Evolutionary conservation across 129 eudicot genomes (phyloP).

Genomic region (Artemisia annua): DNA sequence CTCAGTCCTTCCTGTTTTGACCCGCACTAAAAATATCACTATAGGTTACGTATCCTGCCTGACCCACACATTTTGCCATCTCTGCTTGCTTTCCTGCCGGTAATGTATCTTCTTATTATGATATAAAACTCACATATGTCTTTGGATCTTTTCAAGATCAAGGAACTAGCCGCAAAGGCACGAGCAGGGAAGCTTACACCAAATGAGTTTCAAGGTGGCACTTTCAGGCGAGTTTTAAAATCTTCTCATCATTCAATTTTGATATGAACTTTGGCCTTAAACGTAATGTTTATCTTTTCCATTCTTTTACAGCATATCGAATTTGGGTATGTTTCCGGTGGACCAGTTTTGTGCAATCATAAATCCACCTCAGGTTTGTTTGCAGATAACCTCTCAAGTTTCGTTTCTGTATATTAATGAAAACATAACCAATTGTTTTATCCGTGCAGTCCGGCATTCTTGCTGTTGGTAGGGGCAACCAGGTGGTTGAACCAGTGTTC

Average conservation of each 20-base stretch:
- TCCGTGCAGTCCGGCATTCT: slow-evolving; percentile 6
- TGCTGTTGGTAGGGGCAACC: slow-evolving; percentile 97
- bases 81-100: no score
- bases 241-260: background rate
- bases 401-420: slow-evolving; percentile 4
- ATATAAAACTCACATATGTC: background rate
- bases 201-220: slow-evolving; percentile 95
- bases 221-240: slow-evolving; percentile 60
- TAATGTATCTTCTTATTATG: background rate
- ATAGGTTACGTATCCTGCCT: no score
- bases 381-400: background rate
- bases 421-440: slow-evolving; percentile 21
- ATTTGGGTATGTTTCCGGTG: slow-evolving; percentile 98
- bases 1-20: no score
- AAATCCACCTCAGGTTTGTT: slow-evolving; percentile 94
- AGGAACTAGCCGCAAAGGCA: slow-evolving; percentile 96
- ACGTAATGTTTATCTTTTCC: background rate
- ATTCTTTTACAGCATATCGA: slow-evolving; percentile 73
- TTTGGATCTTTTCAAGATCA: slow-evolving; percentile 50
- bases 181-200: slow-evolving; percentile 89
- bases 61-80: no score
- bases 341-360: slow-evolving; percentile 94
- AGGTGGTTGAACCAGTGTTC: slow-evolving; percentile 72
- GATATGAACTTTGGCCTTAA: background rate
- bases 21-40: no score